These are phyloP conservation scores for Quercus bicolor DNA, from an alignment of 306 rosid genomes.

Conservation along the genomic window DNA sequence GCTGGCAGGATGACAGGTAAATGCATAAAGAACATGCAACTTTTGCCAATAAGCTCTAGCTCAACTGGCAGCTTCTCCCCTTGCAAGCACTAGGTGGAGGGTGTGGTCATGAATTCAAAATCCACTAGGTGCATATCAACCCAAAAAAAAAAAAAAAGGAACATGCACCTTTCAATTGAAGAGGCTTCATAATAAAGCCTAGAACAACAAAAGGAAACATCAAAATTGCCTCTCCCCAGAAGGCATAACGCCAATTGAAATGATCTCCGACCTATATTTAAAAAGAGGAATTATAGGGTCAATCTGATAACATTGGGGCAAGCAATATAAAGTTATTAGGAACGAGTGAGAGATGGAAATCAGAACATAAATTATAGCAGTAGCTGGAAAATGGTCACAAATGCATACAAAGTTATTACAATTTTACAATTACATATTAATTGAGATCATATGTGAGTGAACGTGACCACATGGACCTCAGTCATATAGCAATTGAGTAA, in stretches of 20 bases:
- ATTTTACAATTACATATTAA: not conserved
- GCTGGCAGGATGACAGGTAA: conserved; percentile 8
- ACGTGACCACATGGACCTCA: not conserved
- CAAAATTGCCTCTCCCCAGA: conserved; percentile 62
- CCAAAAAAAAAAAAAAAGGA: not conserved
- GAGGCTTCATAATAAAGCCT: conserved; percentile 72
- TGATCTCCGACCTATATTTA: conserved; percentile 60
- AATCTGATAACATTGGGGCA: not conserved
- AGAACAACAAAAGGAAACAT: conserved; percentile 80
- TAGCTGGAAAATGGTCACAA: not conserved
- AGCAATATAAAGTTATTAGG: not conserved
- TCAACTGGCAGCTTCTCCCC: too few relatives aligned
- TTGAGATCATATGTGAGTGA: not conserved
- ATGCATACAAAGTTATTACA: not conserved
- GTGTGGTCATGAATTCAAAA: too few relatives aligned
- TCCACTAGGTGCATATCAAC: too few relatives aligned
- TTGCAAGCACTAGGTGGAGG: too few relatives aligned
- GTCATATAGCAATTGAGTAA: not conserved
- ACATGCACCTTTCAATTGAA: conserved; percentile 69
- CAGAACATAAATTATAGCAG: not conserved
- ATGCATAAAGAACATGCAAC: conserved; percentile 40
- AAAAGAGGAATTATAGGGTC: not conserved
- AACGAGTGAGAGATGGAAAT: conserved; percentile 3
- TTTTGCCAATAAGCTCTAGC: conserved; percentile 13
- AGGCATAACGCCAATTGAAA: conserved; percentile 70